These are phyloP conservation scores for Allantophomopsis lycopodina DNA, from an alignment of 2,329 filamentous ascomycete genomes.

Conservation along the genomic window DNA sequence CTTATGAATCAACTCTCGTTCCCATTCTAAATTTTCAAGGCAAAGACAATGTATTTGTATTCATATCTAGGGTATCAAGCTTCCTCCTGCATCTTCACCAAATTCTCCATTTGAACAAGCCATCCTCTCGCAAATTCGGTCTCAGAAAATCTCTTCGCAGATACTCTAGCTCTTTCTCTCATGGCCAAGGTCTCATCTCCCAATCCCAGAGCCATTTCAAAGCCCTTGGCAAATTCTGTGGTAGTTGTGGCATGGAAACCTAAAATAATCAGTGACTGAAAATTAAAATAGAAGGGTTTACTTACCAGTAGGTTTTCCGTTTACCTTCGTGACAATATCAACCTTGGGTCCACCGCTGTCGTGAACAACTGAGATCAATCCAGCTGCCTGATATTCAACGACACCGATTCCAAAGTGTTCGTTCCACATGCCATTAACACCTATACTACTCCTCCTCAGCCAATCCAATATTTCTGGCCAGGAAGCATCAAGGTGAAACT, in stretches of 20 bases:
- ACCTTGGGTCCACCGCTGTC: constrained; percentile 84
- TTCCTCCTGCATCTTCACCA: constrained; percentile 36
- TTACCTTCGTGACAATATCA: constrained; percentile 77
- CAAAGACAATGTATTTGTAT: too few species aligned
- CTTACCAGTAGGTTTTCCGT: constrained; percentile 65
- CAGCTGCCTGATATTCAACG: constrained; percentile 94
- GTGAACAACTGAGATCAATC: constrained; percentile 85
- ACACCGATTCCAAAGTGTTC: constrained; percentile 98
- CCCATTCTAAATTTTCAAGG: too few species aligned
- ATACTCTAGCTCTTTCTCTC: constrained; percentile 60
- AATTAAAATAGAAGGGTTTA: constrained; percentile 2
- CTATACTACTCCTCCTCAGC: constrained; percentile 64
- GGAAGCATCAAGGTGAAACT: constrained; percentile 79
- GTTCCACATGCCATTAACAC: constrained; percentile 99
- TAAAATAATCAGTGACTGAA: constrained; percentile 12
- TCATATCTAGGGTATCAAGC: too few species aligned
- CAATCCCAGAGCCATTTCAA: constrained; percentile 55
- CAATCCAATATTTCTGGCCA: constrained; percentile 80
- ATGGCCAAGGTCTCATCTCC: constrained; percentile 55
- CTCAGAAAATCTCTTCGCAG: constrained; percentile 76
- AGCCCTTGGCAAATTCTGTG: constrained; percentile 68
- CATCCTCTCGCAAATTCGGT: constrained; percentile 72
- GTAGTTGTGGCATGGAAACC: constrained; percentile 78
- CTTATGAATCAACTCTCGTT: too few species aligned
- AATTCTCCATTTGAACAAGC: constrained; percentile 57